Evolutionary conservation across 1,139 yeast species (phyloP).

Genomic region (Geotrichum bryndzae): DNA sequence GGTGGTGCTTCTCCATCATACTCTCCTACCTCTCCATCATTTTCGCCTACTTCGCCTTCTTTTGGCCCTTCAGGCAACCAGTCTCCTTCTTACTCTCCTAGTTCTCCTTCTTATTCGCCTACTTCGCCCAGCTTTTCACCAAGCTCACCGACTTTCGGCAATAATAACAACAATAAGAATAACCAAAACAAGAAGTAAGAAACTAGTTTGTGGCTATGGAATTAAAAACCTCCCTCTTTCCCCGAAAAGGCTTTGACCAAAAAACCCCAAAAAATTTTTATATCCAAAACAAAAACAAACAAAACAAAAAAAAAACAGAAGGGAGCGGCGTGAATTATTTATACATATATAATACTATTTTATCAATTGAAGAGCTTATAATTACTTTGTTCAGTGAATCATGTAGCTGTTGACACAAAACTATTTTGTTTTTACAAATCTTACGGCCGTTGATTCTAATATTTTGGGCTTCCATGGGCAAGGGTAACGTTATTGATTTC

Average conservation of each 20-base stretch:
- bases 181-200: constrained; percentile 2
- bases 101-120: constrained; percentile 70
- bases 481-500: background rate
- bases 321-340: background rate
- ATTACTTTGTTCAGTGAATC: background rate
- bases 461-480: background rate
- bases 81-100: constrained; percentile 55
- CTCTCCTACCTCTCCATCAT: constrained; percentile 65
- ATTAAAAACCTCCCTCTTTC: background rate
- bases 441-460: background rate
- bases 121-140: constrained; percentile 60
- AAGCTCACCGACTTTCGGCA: constrained; percentile 53
- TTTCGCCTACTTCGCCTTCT: constrained; percentile 63
- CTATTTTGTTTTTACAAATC: background rate
- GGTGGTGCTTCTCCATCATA: constrained; percentile 71
- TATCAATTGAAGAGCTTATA: background rate
- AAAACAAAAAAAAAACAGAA: background rate
- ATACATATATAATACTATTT: background rate
- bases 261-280: background rate
- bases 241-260: background rate
- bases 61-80: constrained; percentile 48
- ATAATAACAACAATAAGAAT: background rate
- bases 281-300: background rate
- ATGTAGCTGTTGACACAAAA: background rate
- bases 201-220: background rate